Conservation (phyloP, 495 filamentous ascomycete species). For the Podospora fimiseda region DNA sequence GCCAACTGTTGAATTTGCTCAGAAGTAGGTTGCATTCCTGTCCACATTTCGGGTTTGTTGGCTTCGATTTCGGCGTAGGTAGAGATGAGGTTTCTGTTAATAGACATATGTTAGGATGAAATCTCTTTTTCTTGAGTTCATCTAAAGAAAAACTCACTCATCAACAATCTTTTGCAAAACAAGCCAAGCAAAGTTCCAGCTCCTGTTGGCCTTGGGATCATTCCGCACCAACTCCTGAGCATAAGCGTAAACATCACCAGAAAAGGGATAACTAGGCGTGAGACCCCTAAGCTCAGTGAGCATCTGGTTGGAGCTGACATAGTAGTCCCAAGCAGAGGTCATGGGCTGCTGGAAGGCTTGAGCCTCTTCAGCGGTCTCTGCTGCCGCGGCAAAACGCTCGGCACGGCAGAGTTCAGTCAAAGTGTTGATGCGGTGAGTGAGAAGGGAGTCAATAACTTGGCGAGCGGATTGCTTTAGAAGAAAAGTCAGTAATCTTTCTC, state of each 20-base stretch:
- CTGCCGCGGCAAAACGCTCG: constrained; percentile 55
- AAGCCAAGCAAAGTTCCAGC: constrained; percentile 76
- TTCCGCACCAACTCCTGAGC: constrained; percentile 59
- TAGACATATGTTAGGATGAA: background rate
- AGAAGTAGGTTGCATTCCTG: constrained; percentile 47
- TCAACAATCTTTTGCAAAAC: constrained; percentile 61
- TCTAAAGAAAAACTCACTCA: constrained; percentile 46
- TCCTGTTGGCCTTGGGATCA: constrained; percentile 59
- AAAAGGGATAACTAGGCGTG: constrained; percentile 67
- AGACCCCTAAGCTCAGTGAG: constrained; percentile 65
- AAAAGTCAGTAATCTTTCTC: background rate
- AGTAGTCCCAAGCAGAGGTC: constrained; percentile 66
- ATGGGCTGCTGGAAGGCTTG: constrained; percentile 52
- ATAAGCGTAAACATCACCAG: constrained; percentile 58
- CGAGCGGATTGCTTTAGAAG: constrained; percentile 15
- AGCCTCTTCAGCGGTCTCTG: constrained; percentile 50
- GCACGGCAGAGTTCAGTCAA: constrained; percentile 68
- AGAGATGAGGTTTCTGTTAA: constrained; percentile 49
- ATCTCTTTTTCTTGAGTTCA: constrained; percentile 2
- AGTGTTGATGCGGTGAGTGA: constrained; percentile 63
- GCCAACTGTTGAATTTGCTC: constrained; percentile 54
- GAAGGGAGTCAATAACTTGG: constrained; percentile 48
- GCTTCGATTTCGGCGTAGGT: constrained; percentile 56
- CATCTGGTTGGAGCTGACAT: constrained; percentile 66
- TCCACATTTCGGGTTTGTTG: constrained; percentile 67